Evolutionary conservation across 257 asterid species (phyloP).

Genomic region (Knoxia roxburghii): DNA sequence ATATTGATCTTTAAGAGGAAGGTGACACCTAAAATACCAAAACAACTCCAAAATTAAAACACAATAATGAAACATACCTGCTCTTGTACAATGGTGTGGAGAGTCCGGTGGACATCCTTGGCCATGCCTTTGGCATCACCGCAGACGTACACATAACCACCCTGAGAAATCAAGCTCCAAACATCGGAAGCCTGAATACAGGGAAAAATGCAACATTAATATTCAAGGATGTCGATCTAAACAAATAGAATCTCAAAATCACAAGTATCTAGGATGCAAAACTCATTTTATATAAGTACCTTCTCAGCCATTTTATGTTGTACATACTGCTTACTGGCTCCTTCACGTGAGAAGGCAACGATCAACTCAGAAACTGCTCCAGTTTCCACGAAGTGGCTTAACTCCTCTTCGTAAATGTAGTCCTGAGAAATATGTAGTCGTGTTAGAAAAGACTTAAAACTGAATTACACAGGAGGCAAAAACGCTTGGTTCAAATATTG

Average conservation of each 20-base stretch:
- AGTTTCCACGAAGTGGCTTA: conserved; percentile 50
- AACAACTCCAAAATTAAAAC: too few species aligned
- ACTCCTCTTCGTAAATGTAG: conserved; percentile 79
- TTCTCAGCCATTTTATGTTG: conserved; percentile 91
- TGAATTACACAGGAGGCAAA: background rate
- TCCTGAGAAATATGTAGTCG: conserved; percentile 43
- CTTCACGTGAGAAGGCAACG: conserved; percentile 92
- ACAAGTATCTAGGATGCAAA: background rate
- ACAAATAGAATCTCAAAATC: background rate
- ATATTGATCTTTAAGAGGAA: background rate
- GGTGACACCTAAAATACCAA: background rate
- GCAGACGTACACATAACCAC: conserved; percentile 80
- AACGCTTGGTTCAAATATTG: background rate
- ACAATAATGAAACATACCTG: conserved; percentile 49
- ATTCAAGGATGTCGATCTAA: background rate
- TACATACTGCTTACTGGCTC: conserved; percentile 81
- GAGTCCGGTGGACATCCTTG: conserved; percentile 93
- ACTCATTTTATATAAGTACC: conserved; percentile 33
- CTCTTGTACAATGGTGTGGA: conserved; percentile 80
- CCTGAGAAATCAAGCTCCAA: conserved; percentile 85
- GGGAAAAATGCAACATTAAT: background rate
- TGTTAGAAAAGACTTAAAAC: conserved; percentile 4
- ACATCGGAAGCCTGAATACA: conserved; percentile 58
- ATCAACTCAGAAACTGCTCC: conserved; percentile 91
- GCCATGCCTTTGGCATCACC: conserved; percentile 99